phyloP scores from a whole-genome alignment of 176 grass and related monocot genomes.

The Calamus simplicifolius region DNA sequence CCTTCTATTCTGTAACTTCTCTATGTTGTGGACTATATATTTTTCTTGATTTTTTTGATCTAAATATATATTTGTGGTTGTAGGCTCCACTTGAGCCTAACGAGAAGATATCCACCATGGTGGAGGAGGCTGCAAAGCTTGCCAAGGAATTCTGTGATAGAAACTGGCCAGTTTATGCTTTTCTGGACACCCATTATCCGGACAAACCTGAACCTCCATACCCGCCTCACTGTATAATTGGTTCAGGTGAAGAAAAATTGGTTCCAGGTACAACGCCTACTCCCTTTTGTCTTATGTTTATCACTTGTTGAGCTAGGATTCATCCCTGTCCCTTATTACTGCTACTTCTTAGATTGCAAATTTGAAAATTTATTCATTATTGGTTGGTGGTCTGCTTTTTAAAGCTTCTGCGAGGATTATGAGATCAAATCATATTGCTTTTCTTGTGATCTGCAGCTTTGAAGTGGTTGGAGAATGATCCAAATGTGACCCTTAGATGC shows the following conservation, averaged over 20 bases:
- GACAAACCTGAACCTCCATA: conserved; percentile 80
- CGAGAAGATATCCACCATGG: conserved; percentile 74
- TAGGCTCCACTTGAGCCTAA: conserved; percentile 79
- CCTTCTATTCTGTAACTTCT: not conserved
- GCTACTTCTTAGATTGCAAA: too few species aligned
- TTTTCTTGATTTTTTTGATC: not conserved
- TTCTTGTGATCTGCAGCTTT: conserved; percentile 41
- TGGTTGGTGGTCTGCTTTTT: too few species aligned
- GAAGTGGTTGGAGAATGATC: conserved; percentile 76
- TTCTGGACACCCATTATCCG: conserved; percentile 64
- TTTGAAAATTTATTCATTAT: too few species aligned
- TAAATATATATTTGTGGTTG: not conserved
- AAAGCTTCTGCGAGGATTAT: not conserved
- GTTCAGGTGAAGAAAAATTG: conserved; percentile 73
- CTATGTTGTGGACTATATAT: not conserved
- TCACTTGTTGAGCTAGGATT: not conserved
- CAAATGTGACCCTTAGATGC: conserved; percentile 62
- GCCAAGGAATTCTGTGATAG: conserved; percentile 67
- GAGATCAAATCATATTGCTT: not conserved
- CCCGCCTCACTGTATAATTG: conserved; percentile 90
- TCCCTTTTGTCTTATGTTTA: not conserved
- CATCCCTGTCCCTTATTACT: not conserved
- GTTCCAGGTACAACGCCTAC: conserved; percentile 48
- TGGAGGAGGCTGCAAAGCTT: conserved; percentile 60
- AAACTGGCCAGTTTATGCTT: conserved; percentile 70